phyloP scores from a whole-genome alignment of 306 rosid genomes.

The Lithocarpus polystachyus region DNA sequence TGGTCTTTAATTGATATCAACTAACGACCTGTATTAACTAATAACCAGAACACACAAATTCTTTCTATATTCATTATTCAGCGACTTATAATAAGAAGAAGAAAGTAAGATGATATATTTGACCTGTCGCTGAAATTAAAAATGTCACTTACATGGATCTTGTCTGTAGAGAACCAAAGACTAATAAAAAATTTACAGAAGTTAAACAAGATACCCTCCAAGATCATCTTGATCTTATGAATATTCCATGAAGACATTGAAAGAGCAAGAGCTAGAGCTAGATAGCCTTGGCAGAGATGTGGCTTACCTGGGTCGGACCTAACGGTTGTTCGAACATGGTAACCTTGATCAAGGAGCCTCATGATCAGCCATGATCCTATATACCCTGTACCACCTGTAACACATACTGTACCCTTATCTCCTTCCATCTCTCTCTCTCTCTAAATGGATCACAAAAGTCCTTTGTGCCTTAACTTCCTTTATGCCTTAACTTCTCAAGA shows the following conservation, averaged over 20 bases:
- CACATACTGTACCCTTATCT: constrained; percentile 40
- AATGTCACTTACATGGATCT: not conserved
- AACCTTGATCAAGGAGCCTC: constrained; percentile 51
- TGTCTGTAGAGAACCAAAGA: not conserved
- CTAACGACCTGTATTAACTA: not conserved
- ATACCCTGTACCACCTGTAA: constrained; percentile 52
- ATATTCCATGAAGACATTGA: not conserved
- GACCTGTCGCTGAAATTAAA: not conserved
- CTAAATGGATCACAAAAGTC: too few relatives aligned
- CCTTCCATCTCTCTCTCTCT: constrained; percentile 26
- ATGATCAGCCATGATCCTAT: constrained; percentile 49
- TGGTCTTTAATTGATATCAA: too few relatives aligned
- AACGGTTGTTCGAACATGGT: constrained; percentile 43
- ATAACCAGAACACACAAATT: not conserved
- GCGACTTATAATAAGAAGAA: not conserved
- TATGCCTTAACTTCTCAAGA: too few relatives aligned
- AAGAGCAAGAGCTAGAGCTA: not conserved
- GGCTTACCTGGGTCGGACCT: constrained; percentile 39
- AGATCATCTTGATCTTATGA: not conserved
- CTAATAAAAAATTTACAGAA: too few relatives aligned
- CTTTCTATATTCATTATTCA: not conserved
- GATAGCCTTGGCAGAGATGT: not conserved
- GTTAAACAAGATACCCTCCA: too few relatives aligned
- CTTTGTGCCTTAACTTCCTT: too few relatives aligned
- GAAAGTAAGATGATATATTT: not conserved